Evolutionary conservation across 495 filamentous ascomycete species (phyloP).

Genomic region (Lasiosphaeria miniovina): DNA sequence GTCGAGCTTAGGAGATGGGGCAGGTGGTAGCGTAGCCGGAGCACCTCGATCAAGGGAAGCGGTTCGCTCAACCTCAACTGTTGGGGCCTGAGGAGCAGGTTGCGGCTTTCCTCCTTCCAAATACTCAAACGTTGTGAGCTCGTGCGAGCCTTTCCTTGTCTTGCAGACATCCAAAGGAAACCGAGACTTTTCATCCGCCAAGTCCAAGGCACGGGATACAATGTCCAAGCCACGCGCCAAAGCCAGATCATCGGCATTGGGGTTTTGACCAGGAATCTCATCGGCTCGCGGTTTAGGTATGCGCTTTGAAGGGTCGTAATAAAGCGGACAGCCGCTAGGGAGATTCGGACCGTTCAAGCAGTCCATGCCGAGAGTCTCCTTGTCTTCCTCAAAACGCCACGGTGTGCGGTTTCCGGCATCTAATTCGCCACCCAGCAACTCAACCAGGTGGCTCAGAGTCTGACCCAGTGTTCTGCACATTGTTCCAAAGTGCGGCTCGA

Average conservation of each 20-base stretch:
- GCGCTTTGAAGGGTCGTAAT: slow-evolving; percentile 21
- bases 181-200: slow-evolving; percentile 18
- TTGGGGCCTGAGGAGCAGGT: neutral
- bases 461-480: slow-evolving; percentile 38
- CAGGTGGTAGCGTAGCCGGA: neutral
- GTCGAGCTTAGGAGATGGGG: neutral
- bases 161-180: slow-evolving; percentile 23
- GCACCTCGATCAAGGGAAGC: neutral
- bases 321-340: slow-evolving; percentile 30
- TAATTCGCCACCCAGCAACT: slow-evolving; percentile 24
- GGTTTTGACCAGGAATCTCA: slow-evolving; percentile 12
- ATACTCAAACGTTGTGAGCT: slow-evolving; percentile 22
- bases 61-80: neutral
- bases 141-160: slow-evolving; percentile 10
- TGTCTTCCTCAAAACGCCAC: slow-evolving; percentile 39
- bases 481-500: slow-evolving; percentile 41
- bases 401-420: slow-evolving; percentile 30
- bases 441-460: slow-evolving; percentile 33
- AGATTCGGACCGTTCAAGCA: slow-evolving; percentile 36
- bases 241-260: slow-evolving; percentile 21
- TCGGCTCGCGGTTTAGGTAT: slow-evolving; percentile 28
- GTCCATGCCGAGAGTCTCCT: slow-evolving; percentile 39
- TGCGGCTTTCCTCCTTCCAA: slow-evolving; percentile 22
- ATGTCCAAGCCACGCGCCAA: slow-evolving; percentile 25
- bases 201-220: slow-evolving; percentile 22